Conservation (phyloP, 495 filamentous ascomycete genomes). For the Hypoxylon crocopeplum region DNA sequence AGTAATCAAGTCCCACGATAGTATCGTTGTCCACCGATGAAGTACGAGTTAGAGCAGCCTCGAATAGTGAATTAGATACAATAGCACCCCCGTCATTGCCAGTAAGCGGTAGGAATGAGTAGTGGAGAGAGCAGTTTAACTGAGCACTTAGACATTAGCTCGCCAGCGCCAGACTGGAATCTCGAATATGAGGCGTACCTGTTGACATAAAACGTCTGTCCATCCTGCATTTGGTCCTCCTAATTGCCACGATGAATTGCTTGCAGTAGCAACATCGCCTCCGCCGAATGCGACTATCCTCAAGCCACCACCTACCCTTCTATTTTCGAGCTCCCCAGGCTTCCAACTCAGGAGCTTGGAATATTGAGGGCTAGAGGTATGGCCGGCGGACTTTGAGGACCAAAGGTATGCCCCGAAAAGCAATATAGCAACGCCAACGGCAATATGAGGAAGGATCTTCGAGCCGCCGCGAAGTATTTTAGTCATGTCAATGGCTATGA, state of each 20-base stretch:
- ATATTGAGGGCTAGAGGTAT: constrained; percentile 12
- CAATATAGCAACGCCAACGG: constrained; percentile 21
- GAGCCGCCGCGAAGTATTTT: constrained; percentile 38
- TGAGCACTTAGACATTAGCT: constrained; percentile 25
- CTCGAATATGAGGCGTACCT: constrained; percentile 14
- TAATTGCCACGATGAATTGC: constrained; percentile 12
- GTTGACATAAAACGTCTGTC: constrained; percentile 39
- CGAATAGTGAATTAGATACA: constrained; percentile 45
- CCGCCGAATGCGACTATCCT: constrained; percentile 45
- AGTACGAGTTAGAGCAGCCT: constrained; percentile 32
- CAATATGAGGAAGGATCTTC: constrained; percentile 34
- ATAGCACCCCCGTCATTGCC: constrained; percentile 29
- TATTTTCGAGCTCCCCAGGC: constrained; percentile 13
- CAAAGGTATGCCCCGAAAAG: constrained; percentile 28
- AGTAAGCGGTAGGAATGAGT: constrained; percentile 41
- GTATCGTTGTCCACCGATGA: constrained; percentile 31
- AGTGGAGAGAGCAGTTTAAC: constrained; percentile 43
- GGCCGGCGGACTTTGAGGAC: constrained; percentile 18
- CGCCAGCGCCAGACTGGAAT: neutral
- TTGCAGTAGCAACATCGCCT: constrained; percentile 40
- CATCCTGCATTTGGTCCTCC: constrained; percentile 23
- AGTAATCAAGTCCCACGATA: constrained; percentile 40
- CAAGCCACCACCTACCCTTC: constrained; percentile 13
- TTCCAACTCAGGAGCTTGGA: constrained; percentile 21
- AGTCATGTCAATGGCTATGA: constrained; percentile 3